Evolutionary conservation across 345 rosid genomes (phyloP), one percentile per base, ranked within the genome.

Genomic region (Populus nigra): DNA sequence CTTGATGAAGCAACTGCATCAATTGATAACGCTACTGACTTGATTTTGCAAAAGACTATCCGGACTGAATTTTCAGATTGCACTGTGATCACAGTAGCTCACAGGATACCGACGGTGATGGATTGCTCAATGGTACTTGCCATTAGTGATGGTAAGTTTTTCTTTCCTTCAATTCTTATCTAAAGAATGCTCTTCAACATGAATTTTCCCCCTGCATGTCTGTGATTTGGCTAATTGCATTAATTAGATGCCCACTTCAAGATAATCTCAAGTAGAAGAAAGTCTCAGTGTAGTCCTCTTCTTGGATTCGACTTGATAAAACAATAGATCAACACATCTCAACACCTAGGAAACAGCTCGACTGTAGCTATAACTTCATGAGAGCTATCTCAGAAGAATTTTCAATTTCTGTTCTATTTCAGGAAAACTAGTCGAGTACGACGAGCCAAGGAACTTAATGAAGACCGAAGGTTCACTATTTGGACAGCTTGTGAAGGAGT

Each of bases 1-100:
- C 94, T 96, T 0, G 97, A 96, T 68, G 99, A 93, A 90, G 99
- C 98, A 36, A 93, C 99, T 3, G 99, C 98, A 18, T 96, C 99
- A 0, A 92, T 96, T 53, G 99, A 96, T 82, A 96, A 92, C 76
- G 91, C 98, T 27, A 96, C 98, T 0, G 99, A 93, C 83, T 77
- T 88, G 85, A 89, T 96, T 73, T 77, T 96, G 74, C 99, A 96
- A 83, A 90, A 82, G 84, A 92, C 95, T 59, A 92, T 96, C 35
- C 78, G 95, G 71, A 76, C 87, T 0, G 98, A 96, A 76, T 96
- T 93, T 36, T 85, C 94, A 0, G 93, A 90, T 74, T 91, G 92
- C 74, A 93, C 98, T 0, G 99, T 96, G 50, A 93, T 93, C 69
- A 93, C 98, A 2, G 98, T 93, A 9, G 97, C 96, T 74, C 99